Percentiles rank a stretch among this genome's conserved stretches.
These are phyloP conservation scores for Sindora glabra DNA, from an alignment of 306 rosid species.

Conservation along the genomic window DNA sequence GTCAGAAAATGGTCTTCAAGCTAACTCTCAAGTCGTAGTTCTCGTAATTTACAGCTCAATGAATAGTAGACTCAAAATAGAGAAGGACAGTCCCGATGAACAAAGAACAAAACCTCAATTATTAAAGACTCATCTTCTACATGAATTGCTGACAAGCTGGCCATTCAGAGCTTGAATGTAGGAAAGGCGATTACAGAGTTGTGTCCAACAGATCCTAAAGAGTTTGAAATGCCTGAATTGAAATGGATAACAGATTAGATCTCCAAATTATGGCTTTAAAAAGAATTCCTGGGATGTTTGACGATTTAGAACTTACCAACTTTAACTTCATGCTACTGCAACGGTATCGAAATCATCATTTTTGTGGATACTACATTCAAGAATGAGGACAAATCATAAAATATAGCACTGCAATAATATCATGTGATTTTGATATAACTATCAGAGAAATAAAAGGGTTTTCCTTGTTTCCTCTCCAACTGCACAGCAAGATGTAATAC, in stretches of 20 bases:
- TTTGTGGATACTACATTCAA: conserved; percentile 77
- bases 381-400: conserved; percentile 1
- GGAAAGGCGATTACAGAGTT: conserved; percentile 92
- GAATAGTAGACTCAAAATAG: conserved; percentile 11
- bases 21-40: conserved; percentile 9
- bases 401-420: neutral
- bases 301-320: conserved; percentile 63
- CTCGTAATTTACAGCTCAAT: conserved; percentile 10
- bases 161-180: conserved; percentile 73
- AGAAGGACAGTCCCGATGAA: conserved; percentile 40
- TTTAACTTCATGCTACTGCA: conserved; percentile 77
- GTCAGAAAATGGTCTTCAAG: conserved; percentile 19
- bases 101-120: conserved; percentile 35
- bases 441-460: neutral
- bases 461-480: neutral
- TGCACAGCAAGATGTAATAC: neutral
- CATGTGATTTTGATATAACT: neutral
- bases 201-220: conserved; percentile 97
- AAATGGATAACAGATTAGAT: neutral
- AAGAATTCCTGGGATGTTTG: neutral
- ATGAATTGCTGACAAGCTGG: conserved; percentile 27
- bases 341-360: conserved; percentile 92
- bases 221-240: conserved; percentile 78
- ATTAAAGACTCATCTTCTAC: conserved; percentile 27
- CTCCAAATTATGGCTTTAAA: neutral